Conservation (phyloP, 1,139 yeast species). For the Diutina pseudorugosa region DNA sequence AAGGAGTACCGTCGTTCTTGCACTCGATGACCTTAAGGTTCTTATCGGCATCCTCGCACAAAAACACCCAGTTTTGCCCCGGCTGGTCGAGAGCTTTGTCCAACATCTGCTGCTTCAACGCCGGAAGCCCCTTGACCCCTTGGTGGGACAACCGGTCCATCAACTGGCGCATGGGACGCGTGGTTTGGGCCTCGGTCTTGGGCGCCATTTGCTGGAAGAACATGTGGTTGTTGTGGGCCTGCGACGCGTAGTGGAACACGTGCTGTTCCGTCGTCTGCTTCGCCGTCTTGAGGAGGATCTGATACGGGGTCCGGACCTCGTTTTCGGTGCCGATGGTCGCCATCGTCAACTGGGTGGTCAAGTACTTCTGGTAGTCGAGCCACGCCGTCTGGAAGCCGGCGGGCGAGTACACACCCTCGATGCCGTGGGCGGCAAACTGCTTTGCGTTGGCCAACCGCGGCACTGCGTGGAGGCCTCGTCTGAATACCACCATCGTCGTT, state of each 20-base stretch:
- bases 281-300: conserved; percentile 63
- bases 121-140: conserved; percentile 40
- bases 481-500: not conserved
- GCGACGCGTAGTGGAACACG: conserved; percentile 80
- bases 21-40: conserved; percentile 49
- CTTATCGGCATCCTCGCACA: conserved; percentile 67
- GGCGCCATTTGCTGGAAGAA: conserved; percentile 58
- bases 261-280: conserved; percentile 57
- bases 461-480: conserved; percentile 39
- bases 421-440: conserved; percentile 35
- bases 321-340: conserved; percentile 69
- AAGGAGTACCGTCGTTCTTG: conserved; percentile 87
- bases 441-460: conserved; percentile 42
- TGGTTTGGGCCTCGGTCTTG: conserved; percentile 18
- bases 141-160: conserved; percentile 28
- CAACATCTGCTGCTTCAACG: conserved; percentile 39
- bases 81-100: conserved; percentile 39
- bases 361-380: conserved; percentile 64
- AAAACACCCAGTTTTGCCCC: conserved; percentile 86
- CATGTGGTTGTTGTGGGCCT: conserved; percentile 85
- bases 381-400: conserved; percentile 65
- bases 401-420: conserved; percentile 60
- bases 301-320: conserved; percentile 71
- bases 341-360: conserved; percentile 59
- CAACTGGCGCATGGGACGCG: conserved; percentile 38